Evolutionary conservation across 805 yeast species (phyloP).

Genomic region (Wickerhamiella cacticola): DNA sequence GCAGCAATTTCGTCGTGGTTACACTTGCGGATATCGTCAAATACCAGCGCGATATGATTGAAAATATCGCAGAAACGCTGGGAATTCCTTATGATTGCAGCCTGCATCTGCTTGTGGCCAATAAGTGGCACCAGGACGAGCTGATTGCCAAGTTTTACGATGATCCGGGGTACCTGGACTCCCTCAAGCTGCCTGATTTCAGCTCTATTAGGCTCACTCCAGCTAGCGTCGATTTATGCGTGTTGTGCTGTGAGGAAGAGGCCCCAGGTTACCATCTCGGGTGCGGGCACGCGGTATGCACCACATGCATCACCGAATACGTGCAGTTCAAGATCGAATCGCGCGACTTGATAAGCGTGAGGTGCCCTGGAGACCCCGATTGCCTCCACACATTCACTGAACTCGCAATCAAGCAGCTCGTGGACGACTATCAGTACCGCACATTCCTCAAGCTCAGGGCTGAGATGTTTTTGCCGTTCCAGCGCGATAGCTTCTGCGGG

Average conservation of each 20-base stretch:
- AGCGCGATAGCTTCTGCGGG: conserved; percentile 17
- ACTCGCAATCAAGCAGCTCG: conserved; percentile 30
- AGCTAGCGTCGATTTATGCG: conserved; percentile 2
- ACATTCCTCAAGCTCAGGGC: conserved; percentile 7
- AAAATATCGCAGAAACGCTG: not conserved
- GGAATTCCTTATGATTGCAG: not conserved
- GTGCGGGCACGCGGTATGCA: conserved; percentile 66
- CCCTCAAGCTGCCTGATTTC: not conserved
- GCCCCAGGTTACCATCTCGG: conserved; percentile 29
- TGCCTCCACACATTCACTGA: conserved; percentile 35
- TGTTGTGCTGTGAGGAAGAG: conserved; percentile 9
- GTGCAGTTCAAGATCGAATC: conserved; percentile 34
- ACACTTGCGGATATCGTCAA: not conserved
- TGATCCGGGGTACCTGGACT: not conserved
- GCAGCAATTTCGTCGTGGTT: not conserved
- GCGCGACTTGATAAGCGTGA: conserved; percentile 33
- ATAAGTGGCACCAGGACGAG: conserved; percentile 2
- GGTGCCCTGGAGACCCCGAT: conserved; percentile 50
- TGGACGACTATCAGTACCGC: conserved; percentile 15
- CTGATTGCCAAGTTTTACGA: not conserved
- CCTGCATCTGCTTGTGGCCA: not conserved
- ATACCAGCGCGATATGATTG: not conserved
- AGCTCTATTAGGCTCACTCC: not conserved
- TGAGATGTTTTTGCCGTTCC: conserved; percentile 16
- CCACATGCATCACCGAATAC: conserved; percentile 54